Percentiles rank a stretch among this genome's conserved stretches.
These are phyloP conservation scores for Pilaira anomala DNA, from an alignment of 192 early-diverging fungal genomes.

Conservation along the genomic window DNA sequence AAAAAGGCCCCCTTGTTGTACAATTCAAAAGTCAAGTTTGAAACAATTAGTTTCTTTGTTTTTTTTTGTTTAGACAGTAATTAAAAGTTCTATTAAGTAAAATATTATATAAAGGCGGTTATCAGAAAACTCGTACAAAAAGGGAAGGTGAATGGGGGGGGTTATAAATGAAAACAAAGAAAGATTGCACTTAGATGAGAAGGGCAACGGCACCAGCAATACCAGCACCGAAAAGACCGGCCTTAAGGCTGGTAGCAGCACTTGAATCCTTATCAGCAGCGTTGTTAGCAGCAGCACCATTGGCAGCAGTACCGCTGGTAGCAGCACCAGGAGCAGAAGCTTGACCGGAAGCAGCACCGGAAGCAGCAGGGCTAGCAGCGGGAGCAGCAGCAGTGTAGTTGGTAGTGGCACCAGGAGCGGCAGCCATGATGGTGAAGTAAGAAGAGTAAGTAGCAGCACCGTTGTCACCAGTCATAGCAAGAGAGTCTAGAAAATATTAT, in stretches of 20 bases:
- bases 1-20: too few relatives aligned
- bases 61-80: not conserved
- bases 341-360: not conserved
- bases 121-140: too few relatives aligned
- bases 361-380: not conserved
- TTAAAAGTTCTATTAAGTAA: too few relatives aligned
- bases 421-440: conserved; percentile 22
- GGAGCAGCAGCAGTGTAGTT: not conserved
- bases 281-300: not conserved
- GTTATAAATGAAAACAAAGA: not conserved
- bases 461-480: conserved; percentile 10
- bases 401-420: not conserved
- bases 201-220: conserved; percentile 20
- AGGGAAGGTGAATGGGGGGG: too few relatives aligned
- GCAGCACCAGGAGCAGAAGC: too few relatives aligned
- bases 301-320: not conserved
- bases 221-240: conserved; percentile 14
- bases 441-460: conserved; percentile 13
- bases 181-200: conserved; percentile 18
- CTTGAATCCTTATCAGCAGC: not conserved
- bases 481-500: conserved; percentile 14
- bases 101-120: too few relatives aligned
- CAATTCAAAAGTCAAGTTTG: too few relatives aligned
- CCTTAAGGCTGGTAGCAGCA: conserved; percentile 14
- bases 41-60: not conserved